Base-by-base conservation (phyloP, 2,329 filamentous ascomycete genomes). In the Didymella arachidicola region DNA sequence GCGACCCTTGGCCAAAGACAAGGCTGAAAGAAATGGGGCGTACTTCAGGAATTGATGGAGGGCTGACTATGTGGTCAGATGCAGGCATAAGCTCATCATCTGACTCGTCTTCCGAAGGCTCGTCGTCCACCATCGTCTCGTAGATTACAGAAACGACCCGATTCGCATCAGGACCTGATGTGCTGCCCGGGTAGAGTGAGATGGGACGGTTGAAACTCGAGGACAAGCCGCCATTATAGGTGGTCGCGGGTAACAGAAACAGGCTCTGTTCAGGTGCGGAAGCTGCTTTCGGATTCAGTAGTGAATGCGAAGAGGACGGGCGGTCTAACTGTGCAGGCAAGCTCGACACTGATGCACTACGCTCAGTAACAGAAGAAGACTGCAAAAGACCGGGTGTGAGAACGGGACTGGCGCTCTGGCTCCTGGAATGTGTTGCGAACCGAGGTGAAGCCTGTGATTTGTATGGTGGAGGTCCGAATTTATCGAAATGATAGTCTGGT, bases 401-500 rank as follows among this genome's bases (percentile, higher is more conserved):
- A 6, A 70, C 45, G 11, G 68, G 41, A 42, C 26, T 53, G 26
- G 68, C 66, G 49, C 68, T 71, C 14, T 66, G 56, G n/a, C 65
- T 69, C 38, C 68, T 55, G n/a, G 54, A 30, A 14, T 68, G 68
- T 18, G 61, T 45, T 7, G 52, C 47, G n/a, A 61, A 64, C 19
- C 60, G 58, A 43, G 61, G 56, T 0, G 61, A 59, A n/a, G 60
- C 57, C 41, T 57, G 49, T 47, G 49, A 25, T 34, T 36, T 51
- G 30, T 56, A 48, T 6, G 52, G 43, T 14, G 52, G 63, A 12
- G 64, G 61, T 45, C 58, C 42, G 26, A 60, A 55, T n/a, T 64
- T 60, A 45, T 74, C 38, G 22, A 60, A 55, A 16, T 64, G 61
- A 42, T 74, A 73, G 32, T 72, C 74, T 34, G 74, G 74, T 8